Evolutionary conservation across 1,139 yeast genomes (phyloP).

Genomic region (Zygoascus sp.): DNA sequence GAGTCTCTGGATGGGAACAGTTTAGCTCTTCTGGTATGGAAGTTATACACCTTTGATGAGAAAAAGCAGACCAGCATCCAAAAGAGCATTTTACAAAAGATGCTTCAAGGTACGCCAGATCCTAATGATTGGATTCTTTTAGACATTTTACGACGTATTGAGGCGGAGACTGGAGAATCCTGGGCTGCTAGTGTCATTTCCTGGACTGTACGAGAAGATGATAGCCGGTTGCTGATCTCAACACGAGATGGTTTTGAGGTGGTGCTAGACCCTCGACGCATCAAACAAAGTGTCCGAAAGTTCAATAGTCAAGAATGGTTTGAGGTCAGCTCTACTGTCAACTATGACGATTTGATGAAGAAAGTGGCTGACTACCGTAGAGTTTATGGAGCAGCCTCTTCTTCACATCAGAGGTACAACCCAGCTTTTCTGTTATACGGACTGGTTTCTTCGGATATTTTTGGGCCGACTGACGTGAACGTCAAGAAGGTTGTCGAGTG

Average conservation of each 20-base stretch:
- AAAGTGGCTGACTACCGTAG: constrained; percentile 10
- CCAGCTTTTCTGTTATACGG: constrained; percentile 31
- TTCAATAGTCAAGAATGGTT: constrained; percentile 30
- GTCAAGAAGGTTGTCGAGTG: constrained; percentile 57
- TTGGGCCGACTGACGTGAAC: constrained; percentile 40
- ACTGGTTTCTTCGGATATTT: constrained; percentile 29
- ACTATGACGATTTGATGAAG: constrained; percentile 5
- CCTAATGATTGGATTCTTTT: constrained; percentile 62
- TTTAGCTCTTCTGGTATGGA: constrained; percentile 25
- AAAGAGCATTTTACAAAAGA: constrained; percentile 41
- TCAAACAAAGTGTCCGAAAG: constrained; percentile 46
- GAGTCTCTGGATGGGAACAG: constrained; percentile 13
- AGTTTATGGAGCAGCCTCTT: constrained; percentile 8
- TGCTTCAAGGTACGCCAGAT: constrained; percentile 59
- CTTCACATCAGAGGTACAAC: constrained; percentile 25
- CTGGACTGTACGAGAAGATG: constrained; percentile 45
- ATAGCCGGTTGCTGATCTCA: constrained; percentile 39
- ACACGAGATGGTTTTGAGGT: constrained; percentile 51
- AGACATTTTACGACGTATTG: constrained; percentile 51
- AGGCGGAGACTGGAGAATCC: constrained; percentile 43
- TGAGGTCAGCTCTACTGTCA: constrained; percentile 5
- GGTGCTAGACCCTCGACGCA: constrained; percentile 49
- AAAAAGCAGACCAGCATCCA: constrained; percentile 48
- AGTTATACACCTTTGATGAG: constrained; percentile 39
- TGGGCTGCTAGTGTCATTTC: constrained; percentile 59